Percentiles rank a stretch among this genome's conserved stretches.
Conservation (phyloP, 225 moss, liverwort and hornwort species). For the Pseudisothecium myosuroides region DNA sequence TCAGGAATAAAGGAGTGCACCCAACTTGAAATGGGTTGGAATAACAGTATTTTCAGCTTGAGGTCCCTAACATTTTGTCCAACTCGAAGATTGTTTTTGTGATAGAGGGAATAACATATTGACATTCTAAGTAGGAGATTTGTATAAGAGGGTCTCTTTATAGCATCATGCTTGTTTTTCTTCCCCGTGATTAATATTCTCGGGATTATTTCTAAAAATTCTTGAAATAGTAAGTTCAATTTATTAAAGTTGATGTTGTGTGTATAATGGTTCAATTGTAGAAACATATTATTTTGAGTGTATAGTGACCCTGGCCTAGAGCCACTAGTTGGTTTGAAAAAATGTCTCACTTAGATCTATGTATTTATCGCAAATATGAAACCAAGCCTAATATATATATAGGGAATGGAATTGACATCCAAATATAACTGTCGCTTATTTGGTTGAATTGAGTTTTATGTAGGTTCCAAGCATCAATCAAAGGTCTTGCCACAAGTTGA, state of each 20-base stretch:
- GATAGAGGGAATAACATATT: fast-evolving
- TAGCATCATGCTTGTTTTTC: neutral
- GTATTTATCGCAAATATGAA: neutral
- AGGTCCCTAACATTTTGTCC: neutral
- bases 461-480: neutral
- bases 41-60: neutral
- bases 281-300: neutral
- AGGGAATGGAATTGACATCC: neutral
- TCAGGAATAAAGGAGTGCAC: neutral
- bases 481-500: neutral
- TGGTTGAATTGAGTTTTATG: neutral
- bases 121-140: neutral
- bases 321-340: neutral
- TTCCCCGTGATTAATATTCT: fast-evolving
- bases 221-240: fast-evolving
- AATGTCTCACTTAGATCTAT: neutral
- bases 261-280: neutral
- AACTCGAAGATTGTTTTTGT: fast-evolving
- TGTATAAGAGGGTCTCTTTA: too few species aligned
- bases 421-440: fast-evolving
- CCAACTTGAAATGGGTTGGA: fast-evolving
- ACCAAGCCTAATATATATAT: fast-evolving
- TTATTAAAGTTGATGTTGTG: neutral
- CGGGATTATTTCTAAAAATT: neutral
- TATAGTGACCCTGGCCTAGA: fast-evolving